Evolutionary conservation across 495 filamentous ascomycete species (phyloP), one percentile per base, ranked within the genome.

Genomic region (Halenospora varia): DNA sequence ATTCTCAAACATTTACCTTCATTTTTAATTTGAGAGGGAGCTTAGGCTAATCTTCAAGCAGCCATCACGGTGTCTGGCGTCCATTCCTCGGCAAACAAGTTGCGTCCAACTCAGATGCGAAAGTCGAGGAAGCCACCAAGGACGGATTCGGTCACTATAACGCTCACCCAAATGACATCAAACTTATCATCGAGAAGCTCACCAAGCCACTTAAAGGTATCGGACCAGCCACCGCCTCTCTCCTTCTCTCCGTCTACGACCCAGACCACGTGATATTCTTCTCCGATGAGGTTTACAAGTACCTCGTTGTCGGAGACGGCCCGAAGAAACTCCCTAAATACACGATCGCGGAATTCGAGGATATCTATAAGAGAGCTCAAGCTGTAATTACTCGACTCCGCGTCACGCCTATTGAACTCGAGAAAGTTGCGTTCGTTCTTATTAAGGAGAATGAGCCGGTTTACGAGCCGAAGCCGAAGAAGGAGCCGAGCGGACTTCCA

Each of bases 221-320:
- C 48, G 89, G 89, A 0, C 82, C 84, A 23, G 88, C 89, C 6
- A 90, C 88, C 0, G 87, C 85, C 0, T 89, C 86, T 2, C 73
- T 93, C 22, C 70, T 92, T 2, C 75, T 92, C 2, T 81, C 85
- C 0, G 76, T 85, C 2, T 75, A 77, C 52, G 79, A 84, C n/a
- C 71, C 77, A 0, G 64, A 73, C 0, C 70, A 77, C 18, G 74
- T 85, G 10, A 82, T 88, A 0, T 93, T 91, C 68, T 92, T 88
- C 71, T 86, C 85, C 24, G 88, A 93, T 61, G 88, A 92, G 71
- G 73, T 82, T 19, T 91, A 81, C 66, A 75, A 83, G 55, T 92
- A 86, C 86, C 63, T 88, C 13, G 80, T 88, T 11, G 80, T 75
- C 67, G 64, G 63, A 61, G 69, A 68, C 44, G 81, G 74, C 40